These are phyloP conservation scores for Echium plantagineum DNA, from an alignment of 257 asterid species.

Conservation along the genomic window DNA sequence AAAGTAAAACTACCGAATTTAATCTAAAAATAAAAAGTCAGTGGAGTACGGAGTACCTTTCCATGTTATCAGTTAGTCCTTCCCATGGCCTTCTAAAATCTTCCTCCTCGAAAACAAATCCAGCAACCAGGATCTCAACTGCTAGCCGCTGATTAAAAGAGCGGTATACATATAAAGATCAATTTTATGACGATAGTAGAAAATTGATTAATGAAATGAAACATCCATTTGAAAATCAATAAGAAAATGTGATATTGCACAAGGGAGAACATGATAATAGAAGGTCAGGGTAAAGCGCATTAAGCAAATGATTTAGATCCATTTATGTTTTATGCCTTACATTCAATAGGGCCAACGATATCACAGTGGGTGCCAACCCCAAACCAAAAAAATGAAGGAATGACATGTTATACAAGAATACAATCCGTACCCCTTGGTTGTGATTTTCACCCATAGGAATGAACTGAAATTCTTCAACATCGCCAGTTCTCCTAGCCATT, in stretches of 20 bases:
- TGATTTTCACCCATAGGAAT: slow-evolving; percentile 76
- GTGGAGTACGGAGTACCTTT: slow-evolving; percentile 35
- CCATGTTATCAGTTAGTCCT: slow-evolving; percentile 53
- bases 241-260: not conserved
- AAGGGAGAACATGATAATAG: not conserved
- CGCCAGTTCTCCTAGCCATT: slow-evolving; percentile 92
- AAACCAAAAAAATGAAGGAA: slow-evolving; percentile 9
- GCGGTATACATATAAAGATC: slow-evolving; percentile 3
- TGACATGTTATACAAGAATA: slow-evolving; percentile 8
- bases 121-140: slow-evolving; percentile 79
- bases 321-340: too few species aligned
- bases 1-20: not conserved
- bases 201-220: not conserved
- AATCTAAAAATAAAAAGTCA: too few species aligned
- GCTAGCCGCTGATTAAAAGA: slow-evolving; percentile 61
- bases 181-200: slow-evolving; percentile 4
- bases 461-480: slow-evolving; percentile 91
- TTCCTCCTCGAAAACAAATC: slow-evolving; percentile 77
- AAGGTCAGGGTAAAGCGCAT: too few species aligned
- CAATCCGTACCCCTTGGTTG: slow-evolving; percentile 78
- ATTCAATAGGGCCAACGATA: too few species aligned
- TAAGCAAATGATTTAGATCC: too few species aligned
- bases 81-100: slow-evolving; percentile 90
- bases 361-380: not conserved
- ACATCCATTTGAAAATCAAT: not conserved